Base-by-base conservation (phyloP, 2,329 filamentous ascomycete genomes). In the Ustulina deusta region DNA sequence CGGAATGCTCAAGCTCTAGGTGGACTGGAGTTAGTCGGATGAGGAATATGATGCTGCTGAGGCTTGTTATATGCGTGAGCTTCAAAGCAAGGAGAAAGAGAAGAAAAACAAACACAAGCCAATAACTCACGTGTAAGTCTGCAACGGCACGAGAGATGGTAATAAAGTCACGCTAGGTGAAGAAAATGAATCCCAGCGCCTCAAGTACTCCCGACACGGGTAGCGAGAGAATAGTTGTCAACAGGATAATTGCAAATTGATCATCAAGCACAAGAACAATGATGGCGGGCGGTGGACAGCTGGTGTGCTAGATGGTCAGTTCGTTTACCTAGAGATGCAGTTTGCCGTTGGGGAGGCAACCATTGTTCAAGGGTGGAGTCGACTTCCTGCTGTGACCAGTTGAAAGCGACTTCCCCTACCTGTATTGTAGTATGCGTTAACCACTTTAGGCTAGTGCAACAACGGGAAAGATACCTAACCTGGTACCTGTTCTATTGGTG, bases 341-440 rank as follows among this genome's bases (percentile, higher is more conserved):
- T 32, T 54, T 61, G 61, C 62, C 71, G 75, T 76, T 76, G 75
- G 72, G 56, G 71, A 69, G 72, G 75, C 75, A 76, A 76, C 75
- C 61, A 20, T 9, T 9, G 57, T 25, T 3, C 17, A 27, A 13
- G 17, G n/a, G 67, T 64, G 61, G 65, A 61, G 64, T 51, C 46
- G 17, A 46, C 55, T 49, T 48, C 44, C 49, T 13, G 11, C n/a
- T 58, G 38, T 36, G 49, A 29, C 49, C 22, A 66, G 20, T 38
- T 17, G n/a, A 42, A 44, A 34, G 49, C 44, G 52, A 32, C 32
- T 38, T 29, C 51, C 49, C 49, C 20, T 32, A 1, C 9, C 6
- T 2, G 0, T 10, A 22, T 46, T 22, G 20, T 25, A 11, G 7
- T 44, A n/a, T n/a, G n/a, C n/a, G 17, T 1, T 25, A 22, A 11